phyloP scores from a whole-genome alignment of 1,284 basidiomycete genomes.

The Moesziomyces sp. region DNA sequence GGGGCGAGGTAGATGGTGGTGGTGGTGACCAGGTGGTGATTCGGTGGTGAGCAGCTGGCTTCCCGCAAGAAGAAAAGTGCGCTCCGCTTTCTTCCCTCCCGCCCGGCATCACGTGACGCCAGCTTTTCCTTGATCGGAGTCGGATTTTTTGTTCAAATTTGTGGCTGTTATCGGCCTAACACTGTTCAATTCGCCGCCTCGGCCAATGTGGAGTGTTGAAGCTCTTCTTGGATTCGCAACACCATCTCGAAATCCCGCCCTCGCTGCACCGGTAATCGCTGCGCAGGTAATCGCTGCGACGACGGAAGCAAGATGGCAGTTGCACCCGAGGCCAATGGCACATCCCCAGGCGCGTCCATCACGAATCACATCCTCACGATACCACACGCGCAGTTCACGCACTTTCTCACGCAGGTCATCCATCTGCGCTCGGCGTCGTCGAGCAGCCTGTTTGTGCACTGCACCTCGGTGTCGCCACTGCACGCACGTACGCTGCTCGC shows the following conservation, averaged over 20 bases:
- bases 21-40: not conserved
- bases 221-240: not conserved
- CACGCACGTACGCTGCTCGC: constrained; percentile 9
- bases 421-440: constrained; percentile 6
- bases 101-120: constrained; percentile 15
- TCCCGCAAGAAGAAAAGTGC: not conserved
- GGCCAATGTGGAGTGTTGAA: constrained; percentile 2
- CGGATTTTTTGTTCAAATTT: too few species aligned
- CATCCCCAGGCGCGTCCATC: not conserved
- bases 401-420: constrained; percentile 30
- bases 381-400: constrained; percentile 11
- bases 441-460: constrained; percentile 29
- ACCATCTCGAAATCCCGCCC: too few species aligned
- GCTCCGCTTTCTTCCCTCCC: constrained; percentile 22
- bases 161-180: too few species aligned
- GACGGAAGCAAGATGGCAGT: too few species aligned
- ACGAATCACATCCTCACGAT: constrained; percentile 34
- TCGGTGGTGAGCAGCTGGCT: not conserved
- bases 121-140: not conserved
- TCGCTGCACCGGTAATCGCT: too few species aligned
- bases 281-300: too few species aligned
- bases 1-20: constrained; percentile 1
- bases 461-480: constrained; percentile 9
- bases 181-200: too few species aligned
- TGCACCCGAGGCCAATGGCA: too few species aligned